Conservation (phyloP, 257 asterid genomes). For the Primulina huaijiensis region DNA sequence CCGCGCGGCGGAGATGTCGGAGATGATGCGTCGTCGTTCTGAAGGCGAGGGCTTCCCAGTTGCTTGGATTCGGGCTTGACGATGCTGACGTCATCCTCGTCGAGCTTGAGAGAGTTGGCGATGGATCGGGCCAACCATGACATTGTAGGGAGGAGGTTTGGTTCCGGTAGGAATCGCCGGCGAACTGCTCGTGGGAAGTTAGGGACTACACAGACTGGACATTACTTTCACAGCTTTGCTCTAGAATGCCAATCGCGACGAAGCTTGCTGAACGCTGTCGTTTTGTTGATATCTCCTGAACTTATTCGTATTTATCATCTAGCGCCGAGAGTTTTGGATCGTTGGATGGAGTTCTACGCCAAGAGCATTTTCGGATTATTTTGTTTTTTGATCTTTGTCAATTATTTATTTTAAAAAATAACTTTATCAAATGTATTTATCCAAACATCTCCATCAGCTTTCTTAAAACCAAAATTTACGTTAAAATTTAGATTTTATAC, state of each 20-base stretch:
- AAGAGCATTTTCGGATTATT: no score
- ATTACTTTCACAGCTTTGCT: neutral
- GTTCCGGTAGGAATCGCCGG: neutral
- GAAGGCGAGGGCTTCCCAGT: slow-evolving; percentile 32
- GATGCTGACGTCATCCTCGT: slow-evolving; percentile 32
- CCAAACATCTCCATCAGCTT: no score
- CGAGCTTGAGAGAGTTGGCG: slow-evolving; percentile 79
- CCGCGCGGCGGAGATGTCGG: slow-evolving; percentile 70
- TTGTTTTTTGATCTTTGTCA: no score
- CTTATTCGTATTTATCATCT: neutral
- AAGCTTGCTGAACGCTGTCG: neutral
- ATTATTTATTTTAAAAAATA: no score
- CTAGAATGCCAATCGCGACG: neutral
- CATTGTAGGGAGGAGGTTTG: slow-evolving; percentile 36
- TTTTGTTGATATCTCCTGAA: no score
- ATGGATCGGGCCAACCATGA: slow-evolving; percentile 96
- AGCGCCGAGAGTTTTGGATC: no score
- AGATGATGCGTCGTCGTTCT: slow-evolving; percentile 35
- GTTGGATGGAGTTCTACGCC: no score
- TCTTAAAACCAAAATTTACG: no score
- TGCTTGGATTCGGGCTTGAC: slow-evolving; percentile 22
- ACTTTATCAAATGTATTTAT: no score
- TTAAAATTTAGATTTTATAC: no score
- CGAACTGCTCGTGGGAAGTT: neutral
- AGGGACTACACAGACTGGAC: neutral